Evolutionary conservation across 148 eudicot genomes (phyloP).

Genomic region (Chenopodium berlandieri): DNA sequence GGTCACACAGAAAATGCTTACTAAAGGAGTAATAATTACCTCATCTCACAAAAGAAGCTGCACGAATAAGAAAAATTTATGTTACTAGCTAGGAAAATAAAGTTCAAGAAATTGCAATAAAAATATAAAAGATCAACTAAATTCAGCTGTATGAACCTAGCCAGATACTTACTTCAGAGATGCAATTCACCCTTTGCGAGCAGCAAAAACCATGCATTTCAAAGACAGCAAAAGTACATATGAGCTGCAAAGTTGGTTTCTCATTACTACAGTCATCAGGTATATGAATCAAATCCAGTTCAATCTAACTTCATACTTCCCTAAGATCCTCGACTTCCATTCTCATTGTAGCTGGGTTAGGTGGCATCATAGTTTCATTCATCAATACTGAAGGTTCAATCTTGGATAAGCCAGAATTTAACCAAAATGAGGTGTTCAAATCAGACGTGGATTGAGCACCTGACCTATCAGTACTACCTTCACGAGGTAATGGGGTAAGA

Average conservation of each 20-base stretch:
- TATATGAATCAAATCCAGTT: background rate
- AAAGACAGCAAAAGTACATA: background rate
- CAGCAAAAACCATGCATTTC: background rate
- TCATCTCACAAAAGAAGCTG: background rate
- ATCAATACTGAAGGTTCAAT: background rate
- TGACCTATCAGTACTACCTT: slow-evolving; percentile 44
- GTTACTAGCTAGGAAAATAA: no score
- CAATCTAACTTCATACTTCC: slow-evolving; percentile 3
- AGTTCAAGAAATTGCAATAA: background rate
- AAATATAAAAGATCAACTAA: background rate
- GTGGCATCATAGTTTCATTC: slow-evolving; percentile 34
- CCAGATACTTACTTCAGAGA: background rate
- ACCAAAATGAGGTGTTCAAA: slow-evolving; percentile 16
- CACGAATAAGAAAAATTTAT: background rate
- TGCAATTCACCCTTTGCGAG: background rate
- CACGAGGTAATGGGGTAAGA: slow-evolving; percentile 69
- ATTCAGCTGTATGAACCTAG: background rate
- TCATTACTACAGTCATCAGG: background rate
- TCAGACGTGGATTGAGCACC: slow-evolving; percentile 11
- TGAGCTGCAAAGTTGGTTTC: background rate
- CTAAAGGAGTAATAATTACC: background rate
- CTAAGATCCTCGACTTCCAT: slow-evolving; percentile 15
- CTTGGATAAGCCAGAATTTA: slow-evolving; percentile 5
- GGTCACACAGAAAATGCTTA: background rate
- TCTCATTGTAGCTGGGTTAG: slow-evolving; percentile 29